These are phyloP conservation scores for Stenogyne calaminthoides DNA, from an alignment of 305 asterid genomes.

Conservation along the genomic window DNA sequence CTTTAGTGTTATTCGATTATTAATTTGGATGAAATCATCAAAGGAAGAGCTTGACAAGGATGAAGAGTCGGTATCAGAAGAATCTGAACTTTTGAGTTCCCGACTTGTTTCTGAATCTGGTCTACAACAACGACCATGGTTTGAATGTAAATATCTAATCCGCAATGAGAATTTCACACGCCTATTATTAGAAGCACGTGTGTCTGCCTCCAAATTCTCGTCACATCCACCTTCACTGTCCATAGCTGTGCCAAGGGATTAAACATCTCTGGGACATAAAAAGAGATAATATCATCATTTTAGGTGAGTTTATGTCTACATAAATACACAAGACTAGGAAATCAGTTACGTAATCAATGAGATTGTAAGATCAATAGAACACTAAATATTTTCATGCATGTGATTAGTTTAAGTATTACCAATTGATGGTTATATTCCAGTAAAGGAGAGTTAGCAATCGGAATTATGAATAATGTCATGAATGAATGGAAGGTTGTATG, in stretches of 20 bases:
- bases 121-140: conserved; percentile 29
- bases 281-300: conserved; percentile 5
- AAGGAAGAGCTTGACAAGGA: conserved; percentile 44
- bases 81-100: conserved; percentile 35
- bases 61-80: conserved; percentile 39
- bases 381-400: conserved; percentile 11
- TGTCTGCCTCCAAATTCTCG: conserved; percentile 30
- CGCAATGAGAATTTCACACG: conserved; percentile 30
- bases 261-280: conserved; percentile 26
- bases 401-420: neutral
- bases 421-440: conserved; percentile 10
- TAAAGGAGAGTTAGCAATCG: neutral
- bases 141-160: conserved; percentile 26
- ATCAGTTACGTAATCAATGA: neutral
- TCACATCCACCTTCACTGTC: conserved; percentile 37
- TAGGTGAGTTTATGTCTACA: neutral
- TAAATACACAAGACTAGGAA: neutral
- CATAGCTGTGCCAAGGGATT: conserved; percentile 43
- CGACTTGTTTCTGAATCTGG: conserved; percentile 28
- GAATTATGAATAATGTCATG: neutral
- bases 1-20: conserved; percentile 32
- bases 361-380: neutral
- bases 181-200: conserved; percentile 23
- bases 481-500: neutral
- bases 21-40: conserved; percentile 36